Conservation (phyloP, 2,329 filamentous ascomycete genomes). For the Teratosphaeria destructans region DNA sequence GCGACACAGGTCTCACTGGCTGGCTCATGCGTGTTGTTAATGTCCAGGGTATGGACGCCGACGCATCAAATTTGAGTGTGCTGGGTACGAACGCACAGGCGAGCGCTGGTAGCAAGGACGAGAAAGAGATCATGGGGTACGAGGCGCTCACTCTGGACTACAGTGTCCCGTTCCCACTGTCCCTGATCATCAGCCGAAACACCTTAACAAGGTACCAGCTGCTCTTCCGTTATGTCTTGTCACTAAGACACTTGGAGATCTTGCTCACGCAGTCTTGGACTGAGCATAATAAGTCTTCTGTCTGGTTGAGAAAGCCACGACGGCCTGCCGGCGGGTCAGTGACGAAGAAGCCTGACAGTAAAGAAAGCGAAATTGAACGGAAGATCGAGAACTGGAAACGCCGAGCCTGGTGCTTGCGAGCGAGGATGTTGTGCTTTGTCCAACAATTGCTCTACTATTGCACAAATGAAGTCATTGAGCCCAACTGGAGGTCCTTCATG, state of each 20-base stretch:
- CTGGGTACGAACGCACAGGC: slow-evolving; percentile 59
- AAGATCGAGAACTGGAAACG: slow-evolving; percentile 86
- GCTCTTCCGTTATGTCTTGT: slow-evolving; percentile 86
- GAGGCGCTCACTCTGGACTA: slow-evolving; percentile 93
- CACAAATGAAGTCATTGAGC: slow-evolving; percentile 93
- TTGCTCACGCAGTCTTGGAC: slow-evolving; percentile 83
- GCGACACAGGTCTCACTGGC: slow-evolving; percentile 83
- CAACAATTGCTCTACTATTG: slow-evolving; percentile 96
- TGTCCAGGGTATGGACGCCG: slow-evolving; percentile 79
- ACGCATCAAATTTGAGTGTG: slow-evolving; percentile 42
- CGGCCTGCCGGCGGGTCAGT: neutral
- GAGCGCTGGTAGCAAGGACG: slow-evolving; percentile 50
- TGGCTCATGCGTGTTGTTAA: slow-evolving; percentile 94
- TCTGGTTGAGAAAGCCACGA: slow-evolving; percentile 58
- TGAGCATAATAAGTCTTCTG: slow-evolving; percentile 68
- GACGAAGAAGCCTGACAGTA: neutral
- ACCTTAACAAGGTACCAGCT: slow-evolving; percentile 96
- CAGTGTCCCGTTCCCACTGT: slow-evolving; percentile 85
- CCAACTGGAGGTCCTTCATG: slow-evolving; percentile 94
- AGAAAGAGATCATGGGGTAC: slow-evolving; percentile 81
- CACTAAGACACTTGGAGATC: slow-evolving; percentile 78
- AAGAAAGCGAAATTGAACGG: slow-evolving; percentile 38
- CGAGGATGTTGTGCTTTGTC: slow-evolving; percentile 92
- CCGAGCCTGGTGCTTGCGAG: slow-evolving; percentile 79
- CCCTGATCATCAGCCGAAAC: slow-evolving; percentile 88